Evolutionary conservation across 108 stramenopile species (phyloP).

Genomic region (Cyclotella distinguenda): DNA sequence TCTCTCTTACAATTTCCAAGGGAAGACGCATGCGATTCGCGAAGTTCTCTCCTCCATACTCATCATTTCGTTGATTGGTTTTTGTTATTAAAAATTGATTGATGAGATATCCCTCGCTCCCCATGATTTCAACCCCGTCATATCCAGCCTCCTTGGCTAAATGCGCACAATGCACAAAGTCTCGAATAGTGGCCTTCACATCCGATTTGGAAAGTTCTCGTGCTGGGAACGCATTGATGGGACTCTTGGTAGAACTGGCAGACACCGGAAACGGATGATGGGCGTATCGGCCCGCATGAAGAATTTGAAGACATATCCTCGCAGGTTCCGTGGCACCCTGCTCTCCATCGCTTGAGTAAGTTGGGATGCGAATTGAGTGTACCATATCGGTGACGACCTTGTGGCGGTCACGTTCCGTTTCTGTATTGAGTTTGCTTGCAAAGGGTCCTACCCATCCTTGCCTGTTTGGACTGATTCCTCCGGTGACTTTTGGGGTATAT

Average conservation of each 20-base stretch:
- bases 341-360: constrained; percentile 27
- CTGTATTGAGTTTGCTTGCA: constrained; percentile 86
- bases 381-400: constrained; percentile 88
- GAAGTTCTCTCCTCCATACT: constrained; percentile 89
- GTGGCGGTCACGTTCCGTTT: constrained; percentile 83
- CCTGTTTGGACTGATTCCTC: constrained; percentile 93
- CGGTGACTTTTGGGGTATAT: too few species aligned
- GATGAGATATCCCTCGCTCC: constrained; percentile 95
- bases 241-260: constrained; percentile 84
- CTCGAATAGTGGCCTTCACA: constrained; percentile 80
- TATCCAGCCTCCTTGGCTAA: constrained; percentile 93
- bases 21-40: constrained; percentile 90
- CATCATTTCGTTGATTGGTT: constrained; percentile 91
- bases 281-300: constrained; percentile 95
- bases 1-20: constrained; percentile 85
- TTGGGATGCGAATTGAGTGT: constrained; percentile 75
- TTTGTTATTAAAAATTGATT: constrained; percentile 90
- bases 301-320: constrained; percentile 86
- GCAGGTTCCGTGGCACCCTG: constrained; percentile 39
- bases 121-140: constrained; percentile 99
- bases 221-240: constrained; percentile 87
- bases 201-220: constrained; percentile 67
- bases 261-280: constrained; percentile 93
- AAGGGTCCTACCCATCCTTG: constrained; percentile 92
- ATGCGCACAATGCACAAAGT: constrained; percentile 86